Percentiles rank a stretch among this genome's conserved stretches.
These are phyloP conservation scores for Penicillium sp. DNA, from an alignment of 2,329 filamentous ascomycete genomes.

Conservation along the genomic window DNA sequence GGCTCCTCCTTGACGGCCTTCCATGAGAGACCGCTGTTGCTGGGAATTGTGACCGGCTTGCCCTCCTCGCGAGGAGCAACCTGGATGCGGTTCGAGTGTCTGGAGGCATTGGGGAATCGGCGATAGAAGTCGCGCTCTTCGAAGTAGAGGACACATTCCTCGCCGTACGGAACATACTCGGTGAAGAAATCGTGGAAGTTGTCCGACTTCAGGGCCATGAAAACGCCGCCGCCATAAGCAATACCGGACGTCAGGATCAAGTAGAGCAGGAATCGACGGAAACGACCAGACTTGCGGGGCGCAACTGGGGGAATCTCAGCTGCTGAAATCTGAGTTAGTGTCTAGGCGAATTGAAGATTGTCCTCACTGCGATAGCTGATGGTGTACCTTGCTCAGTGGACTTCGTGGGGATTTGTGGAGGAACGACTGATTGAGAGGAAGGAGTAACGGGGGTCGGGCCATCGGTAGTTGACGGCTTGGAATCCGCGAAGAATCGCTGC, in stretches of 20 bases:
- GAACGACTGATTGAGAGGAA: constrained; percentile 51
- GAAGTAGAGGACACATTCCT: constrained; percentile 91
- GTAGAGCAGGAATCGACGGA: constrained; percentile 76
- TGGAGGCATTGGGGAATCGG: constrained; percentile 67
- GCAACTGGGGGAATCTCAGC: constrained; percentile 43
- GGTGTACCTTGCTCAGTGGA: constrained; percentile 36
- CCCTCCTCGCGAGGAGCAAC: constrained; percentile 53
- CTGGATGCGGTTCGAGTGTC: constrained; percentile 48
- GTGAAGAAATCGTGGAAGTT: constrained; percentile 99
- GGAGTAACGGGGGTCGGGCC: constrained; percentile 47
- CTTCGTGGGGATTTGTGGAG: constrained; percentile 53
- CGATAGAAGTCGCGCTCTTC: constrained; percentile 93
- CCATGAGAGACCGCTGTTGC: constrained; percentile 83
- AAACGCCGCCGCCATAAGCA: constrained; percentile 84
- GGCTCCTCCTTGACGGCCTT: constrained; percentile 67
- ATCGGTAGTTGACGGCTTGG: constrained; percentile 42
- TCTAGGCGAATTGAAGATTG: constrained; percentile 2
- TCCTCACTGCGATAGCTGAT: constrained; percentile 15
- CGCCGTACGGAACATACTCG: constrained; percentile 91
- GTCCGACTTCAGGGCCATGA: constrained; percentile 90
- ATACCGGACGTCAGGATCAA: constrained; percentile 74
- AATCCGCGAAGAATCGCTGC: constrained; percentile 56
- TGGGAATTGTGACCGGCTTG: constrained; percentile 77
- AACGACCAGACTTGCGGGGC: constrained; percentile 68
- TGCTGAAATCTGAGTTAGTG: constrained; percentile 43